Evolutionary conservation across 352 stramenopile species (phyloP).

Genomic region (Globisporangium radiosum): DNA sequence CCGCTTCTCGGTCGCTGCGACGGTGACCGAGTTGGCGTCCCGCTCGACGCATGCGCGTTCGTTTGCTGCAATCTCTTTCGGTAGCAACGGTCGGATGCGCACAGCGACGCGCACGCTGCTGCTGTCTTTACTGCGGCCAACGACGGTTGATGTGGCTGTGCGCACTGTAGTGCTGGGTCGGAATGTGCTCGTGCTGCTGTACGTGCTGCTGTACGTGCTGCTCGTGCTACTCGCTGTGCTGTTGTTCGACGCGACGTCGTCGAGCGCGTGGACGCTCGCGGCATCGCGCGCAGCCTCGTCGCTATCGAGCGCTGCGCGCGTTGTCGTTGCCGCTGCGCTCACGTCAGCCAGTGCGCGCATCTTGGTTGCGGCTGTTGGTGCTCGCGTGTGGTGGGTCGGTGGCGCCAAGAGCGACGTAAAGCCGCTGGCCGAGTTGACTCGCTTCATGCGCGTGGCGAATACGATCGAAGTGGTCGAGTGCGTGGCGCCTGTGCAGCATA

Average conservation of each 20-base stretch:
- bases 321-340: too few relatives aligned
- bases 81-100: constrained; percentile 70
- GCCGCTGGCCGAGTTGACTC: not conserved
- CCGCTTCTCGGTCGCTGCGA: constrained; percentile 35
- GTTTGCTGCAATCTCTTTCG: constrained; percentile 60
- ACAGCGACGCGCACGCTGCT: constrained; percentile 71
- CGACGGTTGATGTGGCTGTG: not conserved
- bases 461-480: too few relatives aligned
- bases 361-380: not conserved
- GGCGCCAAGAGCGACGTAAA: constrained; percentile 12
- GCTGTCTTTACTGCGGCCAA: constrained; percentile 29
- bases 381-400: constrained; percentile 3
- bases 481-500: not conserved
- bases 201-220: not conserved
- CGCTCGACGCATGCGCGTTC: constrained; percentile 37
- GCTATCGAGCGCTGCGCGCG: not conserved
- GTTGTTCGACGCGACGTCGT: constrained; percentile 4
- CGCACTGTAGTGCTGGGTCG: not conserved
- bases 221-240: constrained; percentile 2
- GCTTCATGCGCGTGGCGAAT: constrained; percentile 10
- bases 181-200: not conserved
- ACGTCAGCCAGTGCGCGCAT: not conserved
- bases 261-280: not conserved
- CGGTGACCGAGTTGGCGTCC: constrained; percentile 25
- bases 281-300: not conserved